Conservation (phyloP, 108 stramenopile species). For the Licmophora abbreviata region DNA sequence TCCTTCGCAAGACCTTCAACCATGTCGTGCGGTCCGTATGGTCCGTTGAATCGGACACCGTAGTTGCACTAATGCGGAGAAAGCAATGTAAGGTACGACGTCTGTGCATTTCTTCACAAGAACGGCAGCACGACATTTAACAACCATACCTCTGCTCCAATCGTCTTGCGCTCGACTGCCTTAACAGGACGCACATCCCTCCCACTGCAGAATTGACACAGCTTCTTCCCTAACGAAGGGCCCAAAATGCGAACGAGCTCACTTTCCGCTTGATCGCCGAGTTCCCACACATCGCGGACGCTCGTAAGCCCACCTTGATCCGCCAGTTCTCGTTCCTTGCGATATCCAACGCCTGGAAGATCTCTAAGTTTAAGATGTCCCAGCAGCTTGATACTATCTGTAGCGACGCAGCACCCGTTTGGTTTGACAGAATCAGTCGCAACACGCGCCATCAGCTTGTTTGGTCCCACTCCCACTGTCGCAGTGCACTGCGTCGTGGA, state of each 20-base stretch:
- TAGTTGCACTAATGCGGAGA: constrained; percentile 63
- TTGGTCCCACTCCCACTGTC: constrained; percentile 74
- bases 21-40: constrained; percentile 72
- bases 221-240: constrained; percentile 51
- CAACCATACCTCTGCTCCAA: constrained; percentile 76
- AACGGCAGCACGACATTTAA: not conserved
- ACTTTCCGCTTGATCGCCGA: constrained; percentile 41
- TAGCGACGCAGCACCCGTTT: constrained; percentile 64
- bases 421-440: constrained; percentile 89
- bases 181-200: constrained; percentile 76
- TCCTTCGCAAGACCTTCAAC: constrained; percentile 75
- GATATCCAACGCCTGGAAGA: constrained; percentile 84
- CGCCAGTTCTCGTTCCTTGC: constrained; percentile 55
- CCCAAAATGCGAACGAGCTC: constrained; percentile 63
- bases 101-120: not conserved
- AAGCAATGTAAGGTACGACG: not conserved
- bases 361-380: constrained; percentile 58
- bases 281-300: constrained; percentile 83
- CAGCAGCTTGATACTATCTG: constrained; percentile 50
- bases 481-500: constrained; percentile 81
- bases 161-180: constrained; percentile 71
- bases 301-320: constrained; percentile 30
- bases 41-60: constrained; percentile 85
- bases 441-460: constrained; percentile 86
- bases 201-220: constrained; percentile 68